Percentiles rank a stretch among this genome's conserved stretches.
Conservation (phyloP, 2,329 filamentous ascomycete genomes). For the Kalmusia sp. region DNA sequence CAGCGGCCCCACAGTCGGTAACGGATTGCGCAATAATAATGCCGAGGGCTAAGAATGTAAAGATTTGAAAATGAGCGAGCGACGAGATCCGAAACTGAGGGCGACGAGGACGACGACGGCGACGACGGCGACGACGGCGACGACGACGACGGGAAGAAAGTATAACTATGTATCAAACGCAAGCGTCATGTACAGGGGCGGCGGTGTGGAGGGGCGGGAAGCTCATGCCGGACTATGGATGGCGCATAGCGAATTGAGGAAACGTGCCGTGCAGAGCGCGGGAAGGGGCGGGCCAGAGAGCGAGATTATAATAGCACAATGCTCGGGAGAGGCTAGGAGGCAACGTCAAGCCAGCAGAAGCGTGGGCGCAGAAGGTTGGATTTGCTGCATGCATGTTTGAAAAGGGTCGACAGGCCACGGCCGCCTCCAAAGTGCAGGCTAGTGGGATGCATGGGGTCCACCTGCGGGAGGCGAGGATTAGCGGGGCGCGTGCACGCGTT, state of each 20-base stretch:
- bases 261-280: slow-evolving; percentile 15
- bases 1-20: slow-evolving; percentile 8
- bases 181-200: slow-evolving; percentile 23
- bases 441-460: neutral
- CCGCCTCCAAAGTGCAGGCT: slow-evolving; percentile 10
- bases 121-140: neutral
- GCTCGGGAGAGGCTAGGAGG: slow-evolving; percentile 5
- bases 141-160: slow-evolving; percentile 23
- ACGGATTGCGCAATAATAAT: slow-evolving; percentile 13
- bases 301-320: slow-evolving; percentile 22
- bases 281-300: slow-evolving; percentile 16
- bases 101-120: neutral
- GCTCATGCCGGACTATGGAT: slow-evolving; percentile 18
- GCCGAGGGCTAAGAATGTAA: slow-evolving; percentile 1
- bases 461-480: slow-evolving; percentile 23
- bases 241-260: slow-evolving; percentile 33
- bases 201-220: slow-evolving; percentile 16
- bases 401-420: slow-evolving; percentile 24
- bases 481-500: slow-evolving; percentile 27
- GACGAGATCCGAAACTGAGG: neutral
- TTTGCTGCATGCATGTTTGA: slow-evolving; percentile 22
- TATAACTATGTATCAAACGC: slow-evolving; percentile 40
- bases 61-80: neutral
- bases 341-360: slow-evolving; percentile 13
- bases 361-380: slow-evolving; percentile 12